These are phyloP conservation scores for Podaxis rugospora DNA, from an alignment of 768 basidiomycete species.

Conservation along the genomic window DNA sequence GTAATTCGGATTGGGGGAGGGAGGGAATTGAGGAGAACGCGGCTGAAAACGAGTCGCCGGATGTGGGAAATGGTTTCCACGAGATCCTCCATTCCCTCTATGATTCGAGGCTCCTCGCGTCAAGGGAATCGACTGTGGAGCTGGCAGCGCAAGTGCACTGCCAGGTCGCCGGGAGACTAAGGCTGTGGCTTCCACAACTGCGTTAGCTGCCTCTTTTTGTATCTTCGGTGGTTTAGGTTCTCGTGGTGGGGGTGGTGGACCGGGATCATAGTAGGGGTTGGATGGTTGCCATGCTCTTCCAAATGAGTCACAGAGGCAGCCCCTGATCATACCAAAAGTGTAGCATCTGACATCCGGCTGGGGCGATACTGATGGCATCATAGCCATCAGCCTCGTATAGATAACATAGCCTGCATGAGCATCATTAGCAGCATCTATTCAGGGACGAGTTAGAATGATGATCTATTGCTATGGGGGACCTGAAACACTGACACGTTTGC, in stretches of 20 bases:
- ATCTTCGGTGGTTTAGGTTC: conserved; percentile 16
- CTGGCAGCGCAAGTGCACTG: background rate
- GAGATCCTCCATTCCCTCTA: background rate
- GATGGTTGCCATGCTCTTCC: conserved; percentile 47
- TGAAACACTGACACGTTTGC: conserved; percentile 51
- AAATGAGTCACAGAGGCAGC: conserved; percentile 39
- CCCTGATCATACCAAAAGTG: conserved; percentile 50
- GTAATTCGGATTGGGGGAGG: background rate
- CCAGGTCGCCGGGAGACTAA: background rate
- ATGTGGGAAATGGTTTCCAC: background rate
- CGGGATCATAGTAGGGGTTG: conserved; percentile 72
- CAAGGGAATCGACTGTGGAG: background rate
- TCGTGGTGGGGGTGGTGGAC: conserved; percentile 54
- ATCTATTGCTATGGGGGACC: conserved; percentile 2
- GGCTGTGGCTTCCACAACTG: background rate
- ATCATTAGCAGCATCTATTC: conserved; percentile 67
- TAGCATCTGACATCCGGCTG: conserved; percentile 43
- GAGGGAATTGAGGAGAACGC: background rate
- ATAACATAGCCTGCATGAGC: conserved; percentile 59
- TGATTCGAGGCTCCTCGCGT: background rate
- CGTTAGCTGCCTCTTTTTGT: background rate
- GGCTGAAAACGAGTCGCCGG: background rate
- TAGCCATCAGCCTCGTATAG: conserved; percentile 39
- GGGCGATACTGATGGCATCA: conserved; percentile 32
- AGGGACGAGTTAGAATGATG: conserved; percentile 5